phyloP scores from a whole-genome alignment of 176 grass and related monocot genomes.

The Thalia dealbata region DNA sequence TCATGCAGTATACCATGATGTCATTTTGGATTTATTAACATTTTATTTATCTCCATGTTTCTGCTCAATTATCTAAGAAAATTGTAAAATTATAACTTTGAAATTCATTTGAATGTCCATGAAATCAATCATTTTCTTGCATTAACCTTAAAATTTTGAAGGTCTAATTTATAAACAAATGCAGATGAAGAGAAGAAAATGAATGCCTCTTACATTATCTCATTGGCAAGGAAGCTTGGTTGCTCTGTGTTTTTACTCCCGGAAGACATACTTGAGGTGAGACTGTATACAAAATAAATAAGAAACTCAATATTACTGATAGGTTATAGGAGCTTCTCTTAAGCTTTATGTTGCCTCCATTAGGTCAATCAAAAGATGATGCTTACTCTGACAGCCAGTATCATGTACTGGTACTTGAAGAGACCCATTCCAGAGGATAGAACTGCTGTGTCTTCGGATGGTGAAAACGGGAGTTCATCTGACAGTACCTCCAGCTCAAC shows the following conservation, averaged over 20 bases:
- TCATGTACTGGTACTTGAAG: constrained; percentile 97
- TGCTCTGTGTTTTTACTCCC: constrained; percentile 95
- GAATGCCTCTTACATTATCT: constrained; percentile 98
- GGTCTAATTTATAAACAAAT: constrained; percentile 8
- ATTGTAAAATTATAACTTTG: not conserved
- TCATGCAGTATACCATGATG: too few species aligned
- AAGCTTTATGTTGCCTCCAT: constrained; percentile 8
- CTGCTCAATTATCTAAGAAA: not conserved
- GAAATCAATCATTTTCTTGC: not conserved
- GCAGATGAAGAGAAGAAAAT: constrained; percentile 94
- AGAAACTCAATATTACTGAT: not conserved
- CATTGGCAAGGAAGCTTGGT: constrained; percentile 89
- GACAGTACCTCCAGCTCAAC: constrained; percentile 60
- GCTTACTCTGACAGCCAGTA: constrained; percentile 81
- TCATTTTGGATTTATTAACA: too few species aligned
- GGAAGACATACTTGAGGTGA: constrained; percentile 93
- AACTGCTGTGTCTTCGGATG: constrained; percentile 44
- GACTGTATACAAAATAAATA: constrained; percentile 5
- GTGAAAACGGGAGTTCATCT: constrained; percentile 52
- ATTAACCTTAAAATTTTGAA: not conserved
- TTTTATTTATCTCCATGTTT: too few species aligned
- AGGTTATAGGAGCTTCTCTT: constrained; percentile 4
- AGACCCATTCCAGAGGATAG: constrained; percentile 31
- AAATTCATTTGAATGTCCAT: not conserved
- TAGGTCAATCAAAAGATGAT: constrained; percentile 99